phyloP scores from a whole-genome alignment of 2,329 filamentous ascomycete genomes.

The Davidsoniella eucalypti region DNA sequence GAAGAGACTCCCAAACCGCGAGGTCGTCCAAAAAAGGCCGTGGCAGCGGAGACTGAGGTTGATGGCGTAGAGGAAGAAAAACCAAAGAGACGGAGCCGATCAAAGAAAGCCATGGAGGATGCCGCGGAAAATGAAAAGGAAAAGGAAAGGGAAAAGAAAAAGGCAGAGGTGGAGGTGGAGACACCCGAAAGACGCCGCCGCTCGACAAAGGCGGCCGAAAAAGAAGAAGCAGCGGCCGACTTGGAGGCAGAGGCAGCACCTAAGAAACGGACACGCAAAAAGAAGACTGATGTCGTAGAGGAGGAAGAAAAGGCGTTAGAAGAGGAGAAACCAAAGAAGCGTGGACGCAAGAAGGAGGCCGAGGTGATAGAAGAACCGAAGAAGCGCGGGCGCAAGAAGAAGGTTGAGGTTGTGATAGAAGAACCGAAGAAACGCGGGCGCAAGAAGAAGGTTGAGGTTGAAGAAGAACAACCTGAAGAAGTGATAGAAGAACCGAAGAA shows the following conservation, averaged over 20 bases:
- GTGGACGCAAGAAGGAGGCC: background rate
- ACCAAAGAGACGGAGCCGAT: background rate
- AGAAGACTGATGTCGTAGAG: background rate
- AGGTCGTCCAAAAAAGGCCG: background rate
- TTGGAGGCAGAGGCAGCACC: background rate
- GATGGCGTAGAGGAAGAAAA: background rate
- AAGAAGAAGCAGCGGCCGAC: background rate
- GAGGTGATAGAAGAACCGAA: background rate
- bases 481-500: background rate
- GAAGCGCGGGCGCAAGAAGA: background rate
- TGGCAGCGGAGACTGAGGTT: background rate
- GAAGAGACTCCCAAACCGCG: background rate
- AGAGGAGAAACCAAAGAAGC: slow-evolving; percentile 4
- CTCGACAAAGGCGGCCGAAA: background rate
- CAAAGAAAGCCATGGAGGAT: background rate
- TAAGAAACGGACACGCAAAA: background rate
- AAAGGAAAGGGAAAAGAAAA: background rate
- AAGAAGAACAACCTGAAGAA: background rate
- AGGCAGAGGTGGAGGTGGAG: too few species aligned
- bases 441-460: background rate
- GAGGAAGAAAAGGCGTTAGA: background rate
- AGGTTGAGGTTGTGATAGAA: background rate
- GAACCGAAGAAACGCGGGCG: background rate
- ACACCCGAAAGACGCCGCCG: background rate
- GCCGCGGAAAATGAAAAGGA: background rate